These are phyloP conservation scores for Aspergillus baeticus DNA, from an alignment of 495 filamentous ascomycete genomes.

Conservation along the genomic window DNA sequence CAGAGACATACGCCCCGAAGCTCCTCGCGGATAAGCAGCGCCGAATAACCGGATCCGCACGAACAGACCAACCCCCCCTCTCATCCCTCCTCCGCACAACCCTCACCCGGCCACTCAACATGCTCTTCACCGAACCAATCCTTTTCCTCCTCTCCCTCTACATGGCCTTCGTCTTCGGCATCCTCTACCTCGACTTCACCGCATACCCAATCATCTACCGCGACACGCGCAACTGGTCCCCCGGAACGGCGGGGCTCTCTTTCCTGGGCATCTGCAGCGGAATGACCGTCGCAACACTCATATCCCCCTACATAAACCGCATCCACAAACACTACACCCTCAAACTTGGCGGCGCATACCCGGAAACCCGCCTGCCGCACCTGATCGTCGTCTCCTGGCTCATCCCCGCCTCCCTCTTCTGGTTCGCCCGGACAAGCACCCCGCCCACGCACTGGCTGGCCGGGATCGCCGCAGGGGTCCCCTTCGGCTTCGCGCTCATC, in stretches of 20 bases:
- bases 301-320: slow-evolving; percentile 1
- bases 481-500: slow-evolving; percentile 66
- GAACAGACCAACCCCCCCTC: neutral
- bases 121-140: slow-evolving; percentile 22
- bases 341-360: neutral
- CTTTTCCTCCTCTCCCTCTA: slow-evolving; percentile 52
- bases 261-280: slow-evolving; percentile 70
- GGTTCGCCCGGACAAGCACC: slow-evolving; percentile 59
- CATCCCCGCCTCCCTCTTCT: slow-evolving; percentile 44
- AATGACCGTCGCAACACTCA: slow-evolving; percentile 55
- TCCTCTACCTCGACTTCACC: slow-evolving; percentile 70
- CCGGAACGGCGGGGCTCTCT: slow-evolving; percentile 60
- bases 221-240: slow-evolving; percentile 61
- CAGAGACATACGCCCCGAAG: slow-evolving; percentile 64
- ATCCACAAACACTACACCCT: slow-evolving; percentile 22
- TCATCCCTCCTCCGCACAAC: slow-evolving; percentile 37
- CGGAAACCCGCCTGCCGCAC: slow-evolving; percentile 30
- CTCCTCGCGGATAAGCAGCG: slow-evolving; percentile 27
- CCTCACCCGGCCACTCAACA: slow-evolving; percentile 24
- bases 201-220: slow-evolving; percentile 67
- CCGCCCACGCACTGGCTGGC: slow-evolving; percentile 59
- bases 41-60: neutral
- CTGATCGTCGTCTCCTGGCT: slow-evolving; percentile 20
- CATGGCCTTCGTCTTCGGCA: slow-evolving; percentile 62
- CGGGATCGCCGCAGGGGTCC: slow-evolving; percentile 52